Base-by-base conservation (phyloP, 768 basidiomycete species). In the Calocybe cyanea region DNA sequence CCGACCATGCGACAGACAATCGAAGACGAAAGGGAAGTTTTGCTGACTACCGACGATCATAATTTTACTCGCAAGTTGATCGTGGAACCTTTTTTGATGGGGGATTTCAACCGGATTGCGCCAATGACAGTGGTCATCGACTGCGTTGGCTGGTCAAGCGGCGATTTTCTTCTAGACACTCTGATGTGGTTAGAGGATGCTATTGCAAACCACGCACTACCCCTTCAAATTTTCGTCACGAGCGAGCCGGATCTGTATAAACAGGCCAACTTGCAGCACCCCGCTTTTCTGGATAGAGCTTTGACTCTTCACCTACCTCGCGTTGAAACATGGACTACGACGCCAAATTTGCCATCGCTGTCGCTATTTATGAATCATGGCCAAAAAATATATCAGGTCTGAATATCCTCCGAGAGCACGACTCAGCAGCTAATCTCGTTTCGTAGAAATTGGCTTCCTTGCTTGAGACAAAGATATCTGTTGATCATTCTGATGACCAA, bases 221-320 rank as follows among this genome's bases (percentile, higher is more conserved):
- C 54, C 24, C 47, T 55, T 8, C 54, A 51, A 31, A 41, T 55
- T 17, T 52, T 55, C 20, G 33, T 52, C 23, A 35, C 50, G 7
- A 55, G 54, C 30, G 54, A 55, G 23, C 54, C 50, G 10, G 50
- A 55, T 4, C 38, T 55, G 11, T 55, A 46, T 23, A 45, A 46
- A 5, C 43, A 50, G 31, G 51, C 51, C 15, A 55, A 54, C 33
- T 33, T 54, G 5, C 49, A 45, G 30, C 23, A 40, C 19, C 50
- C 50, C 2, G 10, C n/a, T 15, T 52, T 55, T 33, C 37, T 55
- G 41, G 54, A 55, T 31, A 36, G 28, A 15, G 36, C 53, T 5
- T 43, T 54, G 38, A 54, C 53, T 18, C 43, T 54, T 18, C 52
- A 53, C 38, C 48, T 53, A 20, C 52, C 52, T 19, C 48, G 41